These are phyloP conservation scores for Phytophthora crassamura DNA, from an alignment of 352 stramenopile species.

Conservation along the genomic window DNA sequence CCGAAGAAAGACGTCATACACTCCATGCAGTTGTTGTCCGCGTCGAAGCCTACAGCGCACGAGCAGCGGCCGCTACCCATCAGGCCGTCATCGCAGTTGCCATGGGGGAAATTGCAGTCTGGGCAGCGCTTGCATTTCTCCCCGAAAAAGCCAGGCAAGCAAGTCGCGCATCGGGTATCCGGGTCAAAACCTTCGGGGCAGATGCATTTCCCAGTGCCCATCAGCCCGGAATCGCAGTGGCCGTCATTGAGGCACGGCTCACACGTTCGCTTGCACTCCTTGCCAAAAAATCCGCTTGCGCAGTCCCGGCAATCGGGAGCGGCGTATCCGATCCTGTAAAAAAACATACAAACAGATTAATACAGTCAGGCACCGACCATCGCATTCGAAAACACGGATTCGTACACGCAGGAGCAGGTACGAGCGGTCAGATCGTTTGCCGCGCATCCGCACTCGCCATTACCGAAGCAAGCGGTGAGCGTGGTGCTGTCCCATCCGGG, in stretches of 20 bases:
- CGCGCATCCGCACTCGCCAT: conserved; percentile 78
- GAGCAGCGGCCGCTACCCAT: conserved; percentile 82
- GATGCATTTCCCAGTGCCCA: conserved; percentile 70
- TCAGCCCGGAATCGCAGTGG: conserved; percentile 68
- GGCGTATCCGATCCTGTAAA: conserved; percentile 57
- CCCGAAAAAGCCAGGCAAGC: conserved; percentile 79
- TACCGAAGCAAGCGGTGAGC: conserved; percentile 56
- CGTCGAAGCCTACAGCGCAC: conserved; percentile 86
- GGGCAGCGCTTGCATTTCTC: conserved; percentile 74
- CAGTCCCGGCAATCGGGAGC: conserved; percentile 80
- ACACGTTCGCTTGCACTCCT: conserved; percentile 58
- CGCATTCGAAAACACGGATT: conserved; percentile 2
- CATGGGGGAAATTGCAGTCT: conserved; percentile 86
- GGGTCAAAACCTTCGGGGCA: conserved; percentile 82
- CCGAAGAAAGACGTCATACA: conserved; percentile 89
- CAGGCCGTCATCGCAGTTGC: conserved; percentile 85
- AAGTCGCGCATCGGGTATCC: conserved; percentile 74
- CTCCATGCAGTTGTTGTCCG: conserved; percentile 75
- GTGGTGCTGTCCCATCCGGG: conserved; percentile 74
- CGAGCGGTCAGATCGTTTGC: conserved; percentile 65
- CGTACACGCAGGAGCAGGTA: conserved; percentile 75
- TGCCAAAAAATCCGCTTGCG: conserved; percentile 61
- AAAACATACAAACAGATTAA: conserved; percentile 13
- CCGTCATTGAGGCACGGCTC: conserved; percentile 81
- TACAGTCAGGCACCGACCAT: background rate